Evolutionary conservation across 2,329 filamentous ascomycete genomes (phyloP), one percentile per base, ranked within the genome.

Genomic region (Penicillium digitatum): DNA sequence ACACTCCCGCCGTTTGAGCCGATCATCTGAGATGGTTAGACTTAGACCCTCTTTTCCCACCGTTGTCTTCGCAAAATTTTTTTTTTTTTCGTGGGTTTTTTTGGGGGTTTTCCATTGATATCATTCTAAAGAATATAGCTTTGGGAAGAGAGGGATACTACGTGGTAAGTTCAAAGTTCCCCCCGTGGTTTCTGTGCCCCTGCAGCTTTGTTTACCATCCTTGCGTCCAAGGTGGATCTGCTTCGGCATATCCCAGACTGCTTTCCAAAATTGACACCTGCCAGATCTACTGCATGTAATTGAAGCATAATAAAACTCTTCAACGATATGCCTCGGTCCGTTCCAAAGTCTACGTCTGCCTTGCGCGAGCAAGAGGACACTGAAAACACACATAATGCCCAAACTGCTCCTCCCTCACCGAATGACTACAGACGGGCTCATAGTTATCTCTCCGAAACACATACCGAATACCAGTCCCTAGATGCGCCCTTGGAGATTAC

Each of bases 371-470:
- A 62, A 26, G 57, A 42, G 20, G 60, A 63, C 11, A 56, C 51
- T 10, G 51, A 55, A 22, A 37, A 44, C 22, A 12, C 54, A n/a
- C 57, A 46, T 8, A 48, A 56, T 34, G 52, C 66, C 32, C 65
- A 63, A 54, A 72, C 71, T 18, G 71, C 70, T 38, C 70, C 71
- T 22, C 70, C 72, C 1, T 74, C 72, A n/a, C 72, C 72, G 3
- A 64, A 64, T 8, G 66, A 63, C 26, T 66, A 70, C 61, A 61
- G 71, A 54, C 66, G 69, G 49, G 57, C 54, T 14, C 65, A 69
- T 45, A 68, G 64, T 53, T 63, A 66, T 49, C 64, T 67, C 20
- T 65, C 63, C 29, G 71, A 71, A 56, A 62, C 65, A 11, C 69
- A 72, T 50, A 67, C 64, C 16, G 65, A 63, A 18, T 70, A 72